phyloP scores from a whole-genome alignment of 805 yeast genomes.

The Komagataella populi region DNA sequence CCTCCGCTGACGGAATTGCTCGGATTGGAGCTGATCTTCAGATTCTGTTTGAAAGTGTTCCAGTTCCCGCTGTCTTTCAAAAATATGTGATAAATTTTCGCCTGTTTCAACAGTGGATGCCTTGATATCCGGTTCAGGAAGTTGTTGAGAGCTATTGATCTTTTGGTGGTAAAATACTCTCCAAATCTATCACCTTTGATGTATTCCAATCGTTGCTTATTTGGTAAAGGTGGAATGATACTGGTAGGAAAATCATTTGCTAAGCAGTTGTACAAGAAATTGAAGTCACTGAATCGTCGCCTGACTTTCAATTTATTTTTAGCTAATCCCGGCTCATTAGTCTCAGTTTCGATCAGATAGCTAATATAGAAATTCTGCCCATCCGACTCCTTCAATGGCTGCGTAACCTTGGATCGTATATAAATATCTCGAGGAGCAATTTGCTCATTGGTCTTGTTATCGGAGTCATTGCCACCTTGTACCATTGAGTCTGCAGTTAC shows the following conservation, averaged over 20 bases:
- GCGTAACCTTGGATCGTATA: conserved; percentile 30
- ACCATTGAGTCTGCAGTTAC: conserved; percentile 1
- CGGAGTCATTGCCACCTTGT: neutral
- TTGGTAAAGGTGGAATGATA: conserved; percentile 88
- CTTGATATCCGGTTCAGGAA: conserved; percentile 59
- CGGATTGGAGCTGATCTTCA: conserved; percentile 21
- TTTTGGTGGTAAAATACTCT: conserved; percentile 65
- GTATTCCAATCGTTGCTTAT: conserved; percentile 82
- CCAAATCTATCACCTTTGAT: conserved; percentile 77
- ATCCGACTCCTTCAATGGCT: conserved; percentile 60
- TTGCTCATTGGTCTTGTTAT: neutral
- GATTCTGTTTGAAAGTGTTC: conserved; percentile 49
- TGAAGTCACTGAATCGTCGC: conserved; percentile 81
- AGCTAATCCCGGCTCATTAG: conserved; percentile 48
- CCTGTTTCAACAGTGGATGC: conserved; percentile 61
- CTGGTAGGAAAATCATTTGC: conserved; percentile 72
- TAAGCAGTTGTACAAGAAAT: conserved; percentile 62
- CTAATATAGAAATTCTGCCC: conserved; percentile 69
- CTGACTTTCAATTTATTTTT: conserved; percentile 35
- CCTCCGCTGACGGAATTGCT: conserved; percentile 9
- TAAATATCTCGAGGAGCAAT: conserved; percentile 2
- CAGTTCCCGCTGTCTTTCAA: conserved; percentile 58
- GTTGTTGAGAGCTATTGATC: conserved; percentile 69
- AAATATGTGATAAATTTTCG: conserved; percentile 59
- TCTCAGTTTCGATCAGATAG: conserved; percentile 49